Evolutionary conservation across 768 basidiomycete genomes (phyloP), one percentile per base, ranked within the genome.

Genomic region (Auriculariales sp.): DNA sequence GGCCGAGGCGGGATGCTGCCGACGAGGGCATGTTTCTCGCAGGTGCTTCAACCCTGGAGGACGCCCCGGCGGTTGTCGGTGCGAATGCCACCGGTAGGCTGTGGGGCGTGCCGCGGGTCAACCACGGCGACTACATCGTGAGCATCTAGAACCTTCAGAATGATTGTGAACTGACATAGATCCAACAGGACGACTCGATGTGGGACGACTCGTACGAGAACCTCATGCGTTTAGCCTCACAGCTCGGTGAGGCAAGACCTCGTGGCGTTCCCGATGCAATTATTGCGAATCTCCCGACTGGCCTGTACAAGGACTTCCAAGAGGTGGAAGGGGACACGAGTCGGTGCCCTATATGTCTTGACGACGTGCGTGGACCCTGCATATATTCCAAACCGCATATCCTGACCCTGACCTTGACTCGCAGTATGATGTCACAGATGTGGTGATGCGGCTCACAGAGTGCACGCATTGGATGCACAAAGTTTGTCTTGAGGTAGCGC

Each of bases 401-500:
- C 32, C 27, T 57, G 34, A 58, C 2, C 35, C 53, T 19, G 14
- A 31, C n/a, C 47, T 39, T 15, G 27, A n/a, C 39, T 53, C 44
- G 4, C 49, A 89, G 86, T 90, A 89, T 54, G 64, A 68, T 48
- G 66, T 72, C 2, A 60, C 62, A n/a, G 86, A 88, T 55, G 56
- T 67, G 2, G 72, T 87, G 7, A 69, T 81, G 49, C 84, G 79
- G 55, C 70, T 87, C 4, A 65, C 71, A 24, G 78, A 78, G 48
- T 90, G 87, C 54, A 64, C 77, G 1, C 87, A 90, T 62, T 90
- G 85, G 84, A 63, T 88, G 55, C 87, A 90, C 61, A 77, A 79
- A 58, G 71, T 68, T 17, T 90, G 87, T 66, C 62, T 90, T 25
- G 71, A 81, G 68, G 85, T 85, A 48, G n/a, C 74, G 62, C 10